Evolutionary conservation across 768 basidiomycete genomes (phyloP).

Genomic region (Tubosaeta sp.): DNA sequence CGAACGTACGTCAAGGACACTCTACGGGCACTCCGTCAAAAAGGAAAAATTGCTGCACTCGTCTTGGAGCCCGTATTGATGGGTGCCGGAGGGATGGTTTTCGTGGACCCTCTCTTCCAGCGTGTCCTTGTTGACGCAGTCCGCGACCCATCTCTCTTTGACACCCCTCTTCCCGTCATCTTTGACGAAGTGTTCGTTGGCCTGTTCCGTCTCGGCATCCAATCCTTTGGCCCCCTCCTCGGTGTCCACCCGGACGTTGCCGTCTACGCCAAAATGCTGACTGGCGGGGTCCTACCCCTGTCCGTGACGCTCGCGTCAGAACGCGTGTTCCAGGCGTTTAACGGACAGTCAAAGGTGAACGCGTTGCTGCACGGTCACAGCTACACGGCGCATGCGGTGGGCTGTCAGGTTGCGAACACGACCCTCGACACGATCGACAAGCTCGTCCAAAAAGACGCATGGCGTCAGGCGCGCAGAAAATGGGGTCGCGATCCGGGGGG

Average conservation of each 20-base stretch:
- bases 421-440: slow-evolving; percentile 64
- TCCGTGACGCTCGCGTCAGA: slow-evolving; percentile 80
- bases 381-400: slow-evolving; percentile 92
- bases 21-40: slow-evolving; percentile 43
- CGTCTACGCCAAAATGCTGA: slow-evolving; percentile 90
- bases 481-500: slow-evolving; percentile 42
- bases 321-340: slow-evolving; percentile 76
- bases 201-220: slow-evolving; percentile 78
- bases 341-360: slow-evolving; percentile 68
- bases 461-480: slow-evolving; percentile 51
- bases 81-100: slow-evolving; percentile 96
- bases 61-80: slow-evolving; percentile 90
- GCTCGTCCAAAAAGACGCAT: slow-evolving; percentile 44
- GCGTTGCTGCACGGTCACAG: slow-evolving; percentile 93
- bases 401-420: slow-evolving; percentile 86
- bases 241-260: slow-evolving; percentile 81
- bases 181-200: slow-evolving; percentile 97
- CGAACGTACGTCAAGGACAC: slow-evolving; percentile 49
- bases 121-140: slow-evolving; percentile 79
- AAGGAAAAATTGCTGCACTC: slow-evolving; percentile 59
- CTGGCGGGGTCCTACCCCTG: slow-evolving; percentile 87
- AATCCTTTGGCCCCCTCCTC: slow-evolving; percentile 60
- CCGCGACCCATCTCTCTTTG: slow-evolving; percentile 41
- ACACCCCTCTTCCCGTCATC: slow-evolving; percentile 74
- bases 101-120: slow-evolving; percentile 96